A percentile compares a stretch with the other conserved stretches of the same genome.
phyloP scores from a whole-genome alignment of 129 eudicot genomes.

The Gnaphalium uliginosum region DNA sequence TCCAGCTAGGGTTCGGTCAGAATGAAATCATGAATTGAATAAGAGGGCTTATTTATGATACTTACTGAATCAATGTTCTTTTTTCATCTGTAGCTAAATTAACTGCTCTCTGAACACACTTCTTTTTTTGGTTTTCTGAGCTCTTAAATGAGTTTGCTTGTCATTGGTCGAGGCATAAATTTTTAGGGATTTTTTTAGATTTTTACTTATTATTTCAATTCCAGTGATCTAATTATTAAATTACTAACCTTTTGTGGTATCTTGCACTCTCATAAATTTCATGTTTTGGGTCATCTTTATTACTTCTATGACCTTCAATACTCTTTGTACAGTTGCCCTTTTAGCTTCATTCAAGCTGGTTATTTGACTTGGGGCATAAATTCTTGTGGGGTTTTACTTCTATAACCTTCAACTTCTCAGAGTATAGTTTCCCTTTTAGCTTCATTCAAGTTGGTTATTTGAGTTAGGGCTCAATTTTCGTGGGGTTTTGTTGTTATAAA shows the following conservation, averaged over 20 bases:
- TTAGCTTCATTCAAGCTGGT: constrained; percentile 16
- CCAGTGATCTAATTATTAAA: constrained; percentile 34
- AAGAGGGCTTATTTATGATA: constrained; percentile 44
- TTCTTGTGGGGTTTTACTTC: constrained; percentile 9
- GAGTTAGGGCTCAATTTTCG: constrained; percentile 21
- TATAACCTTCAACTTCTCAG: constrained; percentile 10
- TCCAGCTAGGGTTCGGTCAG: constrained; percentile 51
- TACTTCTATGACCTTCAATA: constrained; percentile 14
- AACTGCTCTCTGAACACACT: constrained; percentile 37
- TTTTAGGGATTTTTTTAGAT: constrained; percentile 23
- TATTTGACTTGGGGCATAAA: constrained; percentile 21
- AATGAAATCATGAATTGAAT: constrained; percentile 29
- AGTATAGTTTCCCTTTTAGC: constrained; percentile 12
- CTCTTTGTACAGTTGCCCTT: constrained; percentile 21
- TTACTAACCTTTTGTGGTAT: constrained; percentile 27
- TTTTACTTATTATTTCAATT: constrained; percentile 22
- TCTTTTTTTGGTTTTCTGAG: constrained; percentile 28
- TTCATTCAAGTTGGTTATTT: constrained; percentile 15
- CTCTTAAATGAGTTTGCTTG: constrained; percentile 51
- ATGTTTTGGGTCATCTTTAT: constrained; percentile 31
- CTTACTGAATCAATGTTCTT: constrained; percentile 46
- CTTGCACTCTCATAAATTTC: constrained; percentile 39
- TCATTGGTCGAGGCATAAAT: constrained; percentile 42
- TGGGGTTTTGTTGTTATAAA: constrained; percentile 18
- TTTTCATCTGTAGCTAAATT: constrained; percentile 31